Evolutionary conservation across 345 rosid species (phyloP), one percentile per base, ranked within the genome.

Genomic region (Melastoma malabathricum): DNA sequence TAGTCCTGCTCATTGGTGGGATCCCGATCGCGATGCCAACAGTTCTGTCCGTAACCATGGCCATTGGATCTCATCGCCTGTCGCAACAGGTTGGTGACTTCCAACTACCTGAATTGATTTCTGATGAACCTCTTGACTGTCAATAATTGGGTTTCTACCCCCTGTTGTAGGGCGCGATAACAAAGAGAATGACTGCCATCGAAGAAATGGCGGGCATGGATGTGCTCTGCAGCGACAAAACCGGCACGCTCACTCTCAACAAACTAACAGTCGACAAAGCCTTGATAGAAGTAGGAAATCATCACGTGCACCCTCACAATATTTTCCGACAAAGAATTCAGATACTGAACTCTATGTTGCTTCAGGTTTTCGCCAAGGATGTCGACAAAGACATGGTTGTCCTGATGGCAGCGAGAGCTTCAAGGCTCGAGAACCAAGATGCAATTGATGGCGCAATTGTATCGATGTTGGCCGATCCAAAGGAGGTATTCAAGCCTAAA

Each of bases 201-300:
- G 97, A 85, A 69, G 97, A 89, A 74, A 89, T 89, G 97, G 92
- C 94, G 3, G 97, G 97, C 18, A 88, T 88, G 97, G 97, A 88
- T 78, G 94, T 88, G 62, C 65, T 89, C 16, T 89, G 97, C 62
- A 85, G 97, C 65, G 97, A 89, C 68, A 89, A 89, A 74, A 89
- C 93, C 0, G 89, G 97, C 63, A 89, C 97, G 61, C 70, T 81
- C 46, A 89, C 97, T 17, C 89, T 85, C 13, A 89, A 89, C 79
- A 89, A 89, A 68, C 87, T 89, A 18, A 77, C 97, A 1, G 93
- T 89, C 23, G 97, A 89, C 58, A 79, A 79, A 51, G 68, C 55
- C 67, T 58, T 83, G 51, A 77, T 89, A n/a, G 97, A 89, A 94
- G 93, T 82, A 49, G 48, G n/a, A 47, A n/a, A 20, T 15, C 7